phyloP scores from a whole-genome alignment of 2,329 filamentous ascomycete species.

The Fusarium paranaense region DNA sequence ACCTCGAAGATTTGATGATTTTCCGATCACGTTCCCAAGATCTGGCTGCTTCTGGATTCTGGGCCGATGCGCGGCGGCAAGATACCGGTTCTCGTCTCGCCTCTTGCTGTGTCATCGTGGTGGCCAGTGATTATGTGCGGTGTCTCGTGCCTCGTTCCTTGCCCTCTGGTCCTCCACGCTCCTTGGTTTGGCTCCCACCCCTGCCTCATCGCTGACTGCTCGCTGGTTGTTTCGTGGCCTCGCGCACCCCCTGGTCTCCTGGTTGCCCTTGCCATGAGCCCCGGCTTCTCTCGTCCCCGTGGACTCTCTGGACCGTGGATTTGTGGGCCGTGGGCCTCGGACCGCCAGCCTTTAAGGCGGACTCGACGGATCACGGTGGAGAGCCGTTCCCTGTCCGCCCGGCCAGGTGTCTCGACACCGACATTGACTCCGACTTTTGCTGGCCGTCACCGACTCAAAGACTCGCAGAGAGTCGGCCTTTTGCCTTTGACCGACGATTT shows the following conservation, averaged over 20 bases:
- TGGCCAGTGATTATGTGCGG: conserved; percentile 14
- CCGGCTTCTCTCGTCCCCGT: conserved; percentile 29
- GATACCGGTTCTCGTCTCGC: conserved; percentile 6
- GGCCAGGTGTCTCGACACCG: conserved; percentile 40
- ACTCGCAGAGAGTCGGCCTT: conserved; percentile 30
- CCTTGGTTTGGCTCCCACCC: conserved; percentile 20
- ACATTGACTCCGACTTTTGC: conserved; percentile 42
- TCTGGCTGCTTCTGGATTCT: conserved; percentile 21
- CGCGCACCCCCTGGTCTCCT: conserved; percentile 20
- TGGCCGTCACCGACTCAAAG: conserved; percentile 40
- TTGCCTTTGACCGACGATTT: conserved; percentile 41
- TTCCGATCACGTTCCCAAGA: conserved; percentile 32
- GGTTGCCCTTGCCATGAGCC: conserved; percentile 25
- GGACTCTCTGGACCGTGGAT: conserved; percentile 14
- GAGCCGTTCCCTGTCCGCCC: conserved; percentile 31
- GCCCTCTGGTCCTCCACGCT: conserved; percentile 13
- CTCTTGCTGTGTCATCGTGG: conserved; percentile 16
- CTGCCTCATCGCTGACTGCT: conserved; percentile 21
- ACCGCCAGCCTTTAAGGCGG: conserved; percentile 36
- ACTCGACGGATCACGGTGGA: conserved; percentile 39
- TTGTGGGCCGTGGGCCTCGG: conserved; percentile 32
- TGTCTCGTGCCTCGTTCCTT: conserved; percentile 28
- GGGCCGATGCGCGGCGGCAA: conserved; percentile 15
- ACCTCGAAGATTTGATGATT: conserved; percentile 32
- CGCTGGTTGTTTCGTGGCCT: conserved; percentile 17